Evolutionary conservation across 2,329 filamentous ascomycete genomes (phyloP), one percentile per base, ranked within the genome.

Genomic region (Colletotrichum noveboracense): DNA sequence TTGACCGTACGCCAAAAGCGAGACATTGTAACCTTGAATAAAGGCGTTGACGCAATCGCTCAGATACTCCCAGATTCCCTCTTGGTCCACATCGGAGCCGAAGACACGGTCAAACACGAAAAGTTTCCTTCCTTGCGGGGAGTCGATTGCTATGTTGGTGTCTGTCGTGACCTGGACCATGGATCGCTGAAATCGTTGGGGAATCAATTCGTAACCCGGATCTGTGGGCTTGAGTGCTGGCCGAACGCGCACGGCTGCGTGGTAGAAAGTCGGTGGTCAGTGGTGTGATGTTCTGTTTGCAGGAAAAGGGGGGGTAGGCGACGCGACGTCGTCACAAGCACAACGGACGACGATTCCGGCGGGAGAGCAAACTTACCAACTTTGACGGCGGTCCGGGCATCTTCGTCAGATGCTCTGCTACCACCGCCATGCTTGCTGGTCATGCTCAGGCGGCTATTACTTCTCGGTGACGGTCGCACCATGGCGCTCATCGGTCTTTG

Each of bases 101-200:
- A 99, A 99, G 7, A 99, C 96, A 77, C 96, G 93, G 85, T 99
- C 97, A 83, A 99, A 99, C 24, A 98, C 94, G 82, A 99, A 99
- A 5, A 98, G 89, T 83, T 98, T 98, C 82, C 94, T 94, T 66
- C 96, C 97, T 82, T 98, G 96, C 0, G 96, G 94, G 3, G 96
- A 94, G 82, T 98, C 97, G 79, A 99, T 95, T 28, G 95, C 90
- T 65, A 99, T 88, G 82, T 91, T 98, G 8, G 95, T 98, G 60
- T 94, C 90, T 18, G 95, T 95, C 13, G 94, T 96, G 76, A 96
- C 95, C 78, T 98, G 96, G 77, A 97, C 96, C 88, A 96, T 98
- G 52, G 96, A 94, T 78, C 94, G 92, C 84, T 98, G 96, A 82
- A 99, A 99, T 81, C 97, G 93, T 85, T 98, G 96, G 16, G 97